Percentiles rank a stretch among this genome's conserved stretches.
These are phyloP conservation scores for Fraxinus baroniana DNA, from an alignment of 305 asterid species.

Conservation along the genomic window DNA sequence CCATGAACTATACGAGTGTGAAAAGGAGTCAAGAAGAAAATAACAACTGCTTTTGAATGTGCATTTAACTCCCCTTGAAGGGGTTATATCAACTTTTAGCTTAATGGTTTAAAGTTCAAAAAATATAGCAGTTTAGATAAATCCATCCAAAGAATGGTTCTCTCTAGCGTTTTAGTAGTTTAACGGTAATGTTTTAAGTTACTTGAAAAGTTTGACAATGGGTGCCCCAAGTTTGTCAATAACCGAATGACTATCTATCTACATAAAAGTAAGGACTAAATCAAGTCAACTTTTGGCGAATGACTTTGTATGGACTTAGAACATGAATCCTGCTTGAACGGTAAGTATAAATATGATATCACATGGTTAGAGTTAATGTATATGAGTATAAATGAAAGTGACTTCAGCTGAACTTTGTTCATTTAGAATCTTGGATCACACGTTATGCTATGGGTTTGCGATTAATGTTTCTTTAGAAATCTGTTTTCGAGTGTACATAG, in stretches of 20 bases:
- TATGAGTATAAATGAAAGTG: neutral
- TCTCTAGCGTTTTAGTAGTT: neutral
- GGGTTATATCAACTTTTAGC: no score
- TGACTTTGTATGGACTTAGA: neutral
- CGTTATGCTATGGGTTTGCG: neutral
- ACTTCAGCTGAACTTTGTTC: neutral
- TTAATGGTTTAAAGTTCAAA: no score
- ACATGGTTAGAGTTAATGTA: neutral
- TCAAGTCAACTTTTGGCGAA: neutral
- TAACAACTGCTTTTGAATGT: no score
- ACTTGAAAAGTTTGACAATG: neutral
- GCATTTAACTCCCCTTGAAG: no score
- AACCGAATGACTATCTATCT: neutral
- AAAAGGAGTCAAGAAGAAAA: no score
- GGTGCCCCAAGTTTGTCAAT: neutral
- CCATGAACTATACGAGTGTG: no score
- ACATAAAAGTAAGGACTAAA: neutral
- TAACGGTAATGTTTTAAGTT: neutral
- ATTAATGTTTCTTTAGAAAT: neutral
- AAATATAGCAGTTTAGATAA: no score
- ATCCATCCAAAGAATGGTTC: neutral
- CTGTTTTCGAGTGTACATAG: neutral
- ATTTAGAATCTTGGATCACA: neutral
- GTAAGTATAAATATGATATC: neutral
- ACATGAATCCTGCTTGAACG: neutral